Conservation (phyloP, 176 grass and related monocot genomes). For the Ampelocalamus luodianensis region DNA sequence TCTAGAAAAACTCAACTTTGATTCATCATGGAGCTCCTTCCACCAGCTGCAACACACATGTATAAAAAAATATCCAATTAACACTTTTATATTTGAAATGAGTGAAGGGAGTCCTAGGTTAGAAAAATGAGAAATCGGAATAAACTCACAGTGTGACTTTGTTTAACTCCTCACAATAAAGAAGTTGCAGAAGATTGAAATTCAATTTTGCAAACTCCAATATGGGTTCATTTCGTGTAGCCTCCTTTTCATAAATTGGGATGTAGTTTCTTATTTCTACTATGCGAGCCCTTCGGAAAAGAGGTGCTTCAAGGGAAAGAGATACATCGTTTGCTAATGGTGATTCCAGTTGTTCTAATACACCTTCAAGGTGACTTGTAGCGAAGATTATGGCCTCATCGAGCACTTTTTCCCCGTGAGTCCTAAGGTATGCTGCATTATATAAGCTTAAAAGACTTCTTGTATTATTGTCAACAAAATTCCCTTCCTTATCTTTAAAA, state of each 20-base stretch:
- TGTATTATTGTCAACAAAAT: constrained; percentile 2
- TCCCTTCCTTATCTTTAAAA: constrained; percentile 36
- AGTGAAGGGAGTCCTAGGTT: background rate
- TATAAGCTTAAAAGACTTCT: constrained; percentile 55
- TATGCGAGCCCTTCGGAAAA: constrained; percentile 38
- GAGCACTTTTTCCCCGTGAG: constrained; percentile 33
- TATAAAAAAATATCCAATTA: background rate
- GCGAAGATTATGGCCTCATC: constrained; percentile 45
- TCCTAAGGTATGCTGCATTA: constrained; percentile 44
- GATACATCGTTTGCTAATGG: constrained; percentile 9
- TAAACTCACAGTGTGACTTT: constrained; percentile 42
- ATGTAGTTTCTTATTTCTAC: constrained; percentile 51
- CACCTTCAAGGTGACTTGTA: constrained; percentile 22
- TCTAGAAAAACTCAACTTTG: constrained; percentile 50
- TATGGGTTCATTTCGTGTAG: constrained; percentile 35
- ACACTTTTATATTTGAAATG: background rate
- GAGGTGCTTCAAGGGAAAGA: constrained; percentile 26
- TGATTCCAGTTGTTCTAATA: background rate
- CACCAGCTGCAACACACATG: constrained; percentile 24
- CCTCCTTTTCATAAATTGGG: constrained; percentile 41
- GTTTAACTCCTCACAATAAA: constrained; percentile 52
- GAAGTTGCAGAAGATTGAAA: constrained; percentile 60
- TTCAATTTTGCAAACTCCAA: constrained; percentile 54
- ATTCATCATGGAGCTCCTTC: constrained; percentile 33
- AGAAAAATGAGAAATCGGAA: background rate